Percentiles rank a stretch among this genome's conserved stretches.
Evolutionary conservation across 2,329 filamentous ascomycete genomes (phyloP).

Genomic region (Phaeosphaeriaceae sp.): DNA sequence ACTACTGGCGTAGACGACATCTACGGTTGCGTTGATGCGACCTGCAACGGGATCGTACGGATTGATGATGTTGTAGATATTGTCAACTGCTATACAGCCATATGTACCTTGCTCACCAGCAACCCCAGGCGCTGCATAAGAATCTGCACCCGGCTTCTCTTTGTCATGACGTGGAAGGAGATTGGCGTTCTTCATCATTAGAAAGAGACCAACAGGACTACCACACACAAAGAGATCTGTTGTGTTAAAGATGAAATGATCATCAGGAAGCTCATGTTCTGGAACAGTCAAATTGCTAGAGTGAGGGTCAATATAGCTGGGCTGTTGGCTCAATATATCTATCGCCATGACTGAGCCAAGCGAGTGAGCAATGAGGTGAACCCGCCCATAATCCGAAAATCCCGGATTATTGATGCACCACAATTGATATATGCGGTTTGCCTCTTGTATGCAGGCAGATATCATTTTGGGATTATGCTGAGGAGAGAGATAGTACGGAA

Average conservation of each 20-base stretch:
- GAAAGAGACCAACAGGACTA: conserved; percentile 90
- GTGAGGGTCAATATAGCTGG: conserved; percentile 67
- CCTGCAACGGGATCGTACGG: conserved; percentile 85
- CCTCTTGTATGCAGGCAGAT: conserved; percentile 82
- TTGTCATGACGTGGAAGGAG: conserved; percentile 79
- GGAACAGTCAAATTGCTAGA: conserved; percentile 40
- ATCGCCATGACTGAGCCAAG: conserved; percentile 93
- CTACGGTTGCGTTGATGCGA: conserved; percentile 87
- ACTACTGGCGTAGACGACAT: conserved; percentile 76
- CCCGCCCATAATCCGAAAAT: conserved; percentile 79
- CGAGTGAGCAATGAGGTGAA: conserved; percentile 92
- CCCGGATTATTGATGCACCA: conserved; percentile 95
- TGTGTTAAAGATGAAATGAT: conserved; percentile 86
- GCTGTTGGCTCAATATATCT: conserved; percentile 88
- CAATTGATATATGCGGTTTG: conserved; percentile 91
- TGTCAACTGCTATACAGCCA: conserved; percentile 91
- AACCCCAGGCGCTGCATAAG: conserved; percentile 59
- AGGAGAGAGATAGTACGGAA: conserved; percentile 96
- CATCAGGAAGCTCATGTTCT: conserved; percentile 57
- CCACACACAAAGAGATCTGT: conserved; percentile 88
- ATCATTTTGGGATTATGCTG: conserved; percentile 93
- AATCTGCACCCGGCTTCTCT: conserved; percentile 76
- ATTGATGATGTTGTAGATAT: conserved; percentile 92
- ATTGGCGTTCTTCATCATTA: conserved; percentile 76
- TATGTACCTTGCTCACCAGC: conserved; percentile 81